Base-by-base conservation (phyloP, 208 protist species). In the Acanthamoeba royreba region DNA sequence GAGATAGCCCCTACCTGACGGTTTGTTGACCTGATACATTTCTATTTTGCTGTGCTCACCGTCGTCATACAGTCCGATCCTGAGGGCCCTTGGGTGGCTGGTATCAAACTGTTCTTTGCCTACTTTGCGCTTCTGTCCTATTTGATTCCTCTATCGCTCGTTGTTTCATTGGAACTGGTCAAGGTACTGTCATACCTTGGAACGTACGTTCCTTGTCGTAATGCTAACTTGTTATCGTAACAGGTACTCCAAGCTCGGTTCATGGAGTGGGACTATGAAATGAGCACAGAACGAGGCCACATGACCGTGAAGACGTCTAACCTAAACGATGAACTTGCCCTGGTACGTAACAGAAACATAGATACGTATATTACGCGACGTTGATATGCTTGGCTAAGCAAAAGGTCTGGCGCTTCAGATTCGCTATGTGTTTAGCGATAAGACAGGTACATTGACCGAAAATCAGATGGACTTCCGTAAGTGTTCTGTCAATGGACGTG, bases 361-460 rank as follows among this genome's bases (percentile, higher is more conserved):
- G n/a, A n/a, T n/a, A n/a, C n/a, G n/a, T n/a, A n/a, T n/a, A n/a
- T n/a, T n/a, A n/a, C n/a, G n/a, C n/a, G n/a, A n/a, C n/a, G n/a
- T n/a, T n/a, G n/a, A n/a, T n/a, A n/a, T n/a, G n/a, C n/a, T n/a
- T n/a, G n/a, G n/a, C n/a, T n/a, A n/a, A n/a, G n/a, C n/a, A n/a
- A n/a, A n/a, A n/a, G n/a, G n/a, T n/a, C n/a, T n/a, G n/a, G n/a
- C n/a, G n/a, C n/a, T n/a, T n/a, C 58, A 94, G 52, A 83, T 97
- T 43, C 58, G 96, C 49, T 93, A 96, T 61, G 52, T 97, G 17
- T 97, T 97, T 47, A 93, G 61, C n/a, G 96, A 97, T 81, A 97
- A 97, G 47, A 97, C 96, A 1, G 96, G 96, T 42, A 97, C 96
- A 40, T 83, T 97, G 0, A 97, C 96, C 35, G 90, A 96, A 47